Percentiles rank a stretch among this genome's conserved stretches.
phyloP scores from a whole-genome alignment of 169 alveolate genomes.

The Plasmodium vivax region DNA sequence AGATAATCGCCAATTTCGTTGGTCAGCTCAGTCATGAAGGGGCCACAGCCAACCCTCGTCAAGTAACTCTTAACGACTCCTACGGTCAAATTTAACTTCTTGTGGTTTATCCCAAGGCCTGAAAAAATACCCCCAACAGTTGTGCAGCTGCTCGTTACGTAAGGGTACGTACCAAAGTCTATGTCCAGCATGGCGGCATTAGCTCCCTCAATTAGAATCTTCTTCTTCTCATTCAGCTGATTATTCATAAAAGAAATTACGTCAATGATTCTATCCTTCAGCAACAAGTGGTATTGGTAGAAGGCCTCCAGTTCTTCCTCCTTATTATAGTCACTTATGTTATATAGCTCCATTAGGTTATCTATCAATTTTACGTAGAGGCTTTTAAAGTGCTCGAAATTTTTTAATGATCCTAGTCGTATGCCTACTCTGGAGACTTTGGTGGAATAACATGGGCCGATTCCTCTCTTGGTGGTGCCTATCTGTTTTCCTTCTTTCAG shows the following conservation, averaged over 20 bases:
- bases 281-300: conserved; percentile 80
- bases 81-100: conserved; percentile 76
- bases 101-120: conserved; percentile 80
- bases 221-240: conserved; percentile 82
- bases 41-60: conserved; percentile 98
- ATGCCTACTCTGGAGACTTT: conserved; percentile 92
- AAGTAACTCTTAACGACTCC: conserved; percentile 95
- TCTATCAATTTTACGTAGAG: conserved; percentile 79
- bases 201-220: conserved; percentile 80
- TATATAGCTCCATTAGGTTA: conserved; percentile 76
- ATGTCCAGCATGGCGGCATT: conserved; percentile 85
- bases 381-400: conserved; percentile 84
- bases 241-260: conserved; percentile 80
- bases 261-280: conserved; percentile 89
- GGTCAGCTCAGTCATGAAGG: conserved; percentile 94
- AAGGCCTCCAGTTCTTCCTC: conserved; percentile 85
- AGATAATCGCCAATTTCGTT: conserved; percentile 84
- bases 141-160: conserved; percentile 83
- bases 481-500: conserved; percentile 80
- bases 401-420: conserved; percentile 87
- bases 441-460: conserved; percentile 95
- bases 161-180: conserved; percentile 85
- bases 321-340: conserved; percentile 79
- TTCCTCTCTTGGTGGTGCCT: conserved; percentile 97
- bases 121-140: conserved; percentile 80